These are phyloP conservation scores for Gentiana dahurica DNA, from an alignment of 257 asterid genomes.

Conservation along the genomic window DNA sequence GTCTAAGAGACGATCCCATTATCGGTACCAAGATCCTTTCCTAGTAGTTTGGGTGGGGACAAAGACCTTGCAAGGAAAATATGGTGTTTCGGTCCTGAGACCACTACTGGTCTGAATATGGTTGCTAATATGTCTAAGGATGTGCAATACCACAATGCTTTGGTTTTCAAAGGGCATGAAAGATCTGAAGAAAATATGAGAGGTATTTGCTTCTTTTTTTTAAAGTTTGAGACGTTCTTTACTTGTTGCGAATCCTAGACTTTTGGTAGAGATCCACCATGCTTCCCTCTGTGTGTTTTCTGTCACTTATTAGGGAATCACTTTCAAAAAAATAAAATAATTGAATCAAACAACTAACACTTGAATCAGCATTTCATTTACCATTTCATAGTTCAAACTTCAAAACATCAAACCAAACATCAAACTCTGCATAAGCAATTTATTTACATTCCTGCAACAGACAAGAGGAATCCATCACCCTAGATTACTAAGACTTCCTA, in stretches of 20 bases:
- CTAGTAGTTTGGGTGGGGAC: constrained; percentile 41
- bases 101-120: constrained; percentile 41
- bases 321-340: too few relatives aligned
- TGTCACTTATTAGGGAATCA: too few relatives aligned
- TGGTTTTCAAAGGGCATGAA: constrained; percentile 43
- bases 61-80: constrained; percentile 42
- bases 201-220: constrained; percentile 38
- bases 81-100: constrained; percentile 44
- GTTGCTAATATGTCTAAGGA: constrained; percentile 41
- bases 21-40: constrained; percentile 26
- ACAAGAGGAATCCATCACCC: too few relatives aligned
- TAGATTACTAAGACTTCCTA: too few relatives aligned
- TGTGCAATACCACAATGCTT: constrained; percentile 34
- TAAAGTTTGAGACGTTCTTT: constrained; percentile 38
- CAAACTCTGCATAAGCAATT: too few relatives aligned
- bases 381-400: too few relatives aligned
- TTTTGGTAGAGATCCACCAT: too few relatives aligned
- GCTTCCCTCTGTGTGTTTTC: too few relatives aligned
- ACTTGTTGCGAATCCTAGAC: constrained; percentile 36
- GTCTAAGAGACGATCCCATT: constrained; percentile 35
- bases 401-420: too few relatives aligned
- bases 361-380: too few relatives aligned
- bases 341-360: too few relatives aligned
- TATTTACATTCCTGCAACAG: too few relatives aligned
- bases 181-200: constrained; percentile 38